Percentiles rank a stretch among this genome's conserved stretches.
Evolutionary conservation across 208 protist species (phyloP).

Genomic region (Leptomonas pyrrhocoris): DNA sequence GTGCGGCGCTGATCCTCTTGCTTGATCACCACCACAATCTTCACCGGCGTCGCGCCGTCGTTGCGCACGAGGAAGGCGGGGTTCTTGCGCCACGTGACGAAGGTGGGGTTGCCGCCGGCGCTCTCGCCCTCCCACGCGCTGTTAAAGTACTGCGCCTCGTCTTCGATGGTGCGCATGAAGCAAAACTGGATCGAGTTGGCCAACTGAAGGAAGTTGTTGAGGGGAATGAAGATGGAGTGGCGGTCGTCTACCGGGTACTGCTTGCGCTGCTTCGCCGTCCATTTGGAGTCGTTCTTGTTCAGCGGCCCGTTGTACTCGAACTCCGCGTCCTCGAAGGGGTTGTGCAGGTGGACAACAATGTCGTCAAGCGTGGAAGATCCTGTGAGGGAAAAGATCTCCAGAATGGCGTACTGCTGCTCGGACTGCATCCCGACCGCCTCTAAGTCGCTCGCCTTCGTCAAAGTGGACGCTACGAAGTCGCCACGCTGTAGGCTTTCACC

Average conservation of each 20-base stretch:
- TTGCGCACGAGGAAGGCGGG: constrained; percentile 75
- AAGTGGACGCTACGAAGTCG: constrained; percentile 58
- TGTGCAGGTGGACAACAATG: constrained; percentile 68
- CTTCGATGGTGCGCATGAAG: constrained; percentile 54
- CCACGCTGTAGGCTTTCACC: constrained; percentile 48
- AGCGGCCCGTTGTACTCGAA: constrained; percentile 62
- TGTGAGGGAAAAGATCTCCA: constrained; percentile 64
- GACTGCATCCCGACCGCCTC: constrained; percentile 64
- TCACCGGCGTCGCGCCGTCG: constrained; percentile 15
- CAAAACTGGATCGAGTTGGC: constrained; percentile 60
- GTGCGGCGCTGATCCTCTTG: constrained; percentile 71
- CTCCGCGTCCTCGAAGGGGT: constrained; percentile 69
- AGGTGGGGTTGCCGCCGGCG: constrained; percentile 74
- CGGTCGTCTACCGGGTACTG: constrained; percentile 53
- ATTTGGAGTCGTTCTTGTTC: constrained; percentile 52
- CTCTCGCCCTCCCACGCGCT: constrained; percentile 51
- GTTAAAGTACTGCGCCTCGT: constrained; percentile 36
- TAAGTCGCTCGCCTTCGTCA: constrained; percentile 39
- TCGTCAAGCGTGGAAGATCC: constrained; percentile 49
- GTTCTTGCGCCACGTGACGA: constrained; percentile 74
- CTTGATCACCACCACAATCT: constrained; percentile 50
- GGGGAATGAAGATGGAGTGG: constrained; percentile 63
- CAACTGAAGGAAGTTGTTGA: constrained; percentile 53
- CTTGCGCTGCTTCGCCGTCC: constrained; percentile 48
- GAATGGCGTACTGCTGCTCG: constrained; percentile 68